Evolutionary conservation across 2,329 filamentous ascomycete genomes (phyloP).

Genomic region (Geoglossum cookeanum): DNA sequence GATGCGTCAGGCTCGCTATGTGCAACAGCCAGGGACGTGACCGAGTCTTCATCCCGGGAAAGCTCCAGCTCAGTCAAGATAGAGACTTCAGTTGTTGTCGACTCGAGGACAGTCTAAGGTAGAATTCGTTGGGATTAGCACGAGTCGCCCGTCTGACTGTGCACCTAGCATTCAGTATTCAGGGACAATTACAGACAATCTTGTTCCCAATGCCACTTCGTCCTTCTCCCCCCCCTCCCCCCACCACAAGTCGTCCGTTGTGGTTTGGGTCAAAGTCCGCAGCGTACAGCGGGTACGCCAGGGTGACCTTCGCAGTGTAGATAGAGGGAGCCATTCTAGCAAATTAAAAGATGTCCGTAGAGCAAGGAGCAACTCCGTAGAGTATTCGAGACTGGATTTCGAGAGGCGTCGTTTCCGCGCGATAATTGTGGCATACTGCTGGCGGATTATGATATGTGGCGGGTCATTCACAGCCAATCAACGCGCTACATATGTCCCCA

Average conservation of each 20-base stretch:
- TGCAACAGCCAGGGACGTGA: constrained; percentile 61
- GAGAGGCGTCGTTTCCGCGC: background rate
- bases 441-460: background rate
- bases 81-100: constrained; percentile 45
- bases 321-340: constrained; percentile 14
- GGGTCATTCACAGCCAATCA: background rate
- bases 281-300: constrained; percentile 70
- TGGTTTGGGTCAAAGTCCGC: constrained; percentile 77
- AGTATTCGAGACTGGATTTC: background rate
- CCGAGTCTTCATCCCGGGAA: constrained; percentile 70
- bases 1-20: constrained; percentile 34
- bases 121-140: background rate
- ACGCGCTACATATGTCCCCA: background rate
- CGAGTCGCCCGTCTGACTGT: background rate
- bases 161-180: background rate
- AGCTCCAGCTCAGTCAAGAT: constrained; percentile 56
- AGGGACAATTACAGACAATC: constrained; percentile 37
- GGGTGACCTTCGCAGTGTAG: constrained; percentile 39
- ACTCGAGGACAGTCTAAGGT: constrained; percentile 38
- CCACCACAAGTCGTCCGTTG: constrained; percentile 56
- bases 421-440: background rate
- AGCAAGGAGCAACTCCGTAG: background rate
- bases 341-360: background rate
- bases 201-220: constrained; percentile 72
- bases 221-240: constrained; percentile 70